Evolutionary conservation across 306 rosid species (phyloP).

Genomic region (Benincasa hispida): DNA sequence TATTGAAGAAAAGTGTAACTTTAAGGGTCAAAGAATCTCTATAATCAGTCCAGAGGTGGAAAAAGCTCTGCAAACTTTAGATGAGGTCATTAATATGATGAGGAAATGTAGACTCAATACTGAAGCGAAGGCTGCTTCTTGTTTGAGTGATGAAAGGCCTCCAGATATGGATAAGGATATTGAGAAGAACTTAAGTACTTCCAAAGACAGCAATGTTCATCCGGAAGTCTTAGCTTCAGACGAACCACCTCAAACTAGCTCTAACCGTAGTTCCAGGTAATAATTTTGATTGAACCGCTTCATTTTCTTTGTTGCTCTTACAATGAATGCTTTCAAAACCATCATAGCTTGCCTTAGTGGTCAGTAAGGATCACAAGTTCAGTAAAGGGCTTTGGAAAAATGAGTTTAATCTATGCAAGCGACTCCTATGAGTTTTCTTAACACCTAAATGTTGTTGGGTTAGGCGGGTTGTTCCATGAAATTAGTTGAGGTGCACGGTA

Average conservation of each 20-base stretch:
- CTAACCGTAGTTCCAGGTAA: slow-evolving; percentile 41
- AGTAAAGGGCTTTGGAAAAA: no score
- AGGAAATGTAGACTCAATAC: slow-evolving; percentile 30
- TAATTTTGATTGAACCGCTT: background rate
- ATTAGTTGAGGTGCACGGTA: no score
- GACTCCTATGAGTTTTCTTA: no score
- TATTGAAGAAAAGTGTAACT: slow-evolving; percentile 9
- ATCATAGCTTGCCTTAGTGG: no score
- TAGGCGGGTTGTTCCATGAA: no score
- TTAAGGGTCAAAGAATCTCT: slow-evolving; percentile 22
- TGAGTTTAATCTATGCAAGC: no score
- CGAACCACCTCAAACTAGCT: slow-evolving; percentile 15
- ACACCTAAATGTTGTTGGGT: no score
- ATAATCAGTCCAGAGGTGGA: slow-evolving; percentile 50
- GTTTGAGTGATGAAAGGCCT: slow-evolving; percentile 15
- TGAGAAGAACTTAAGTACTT: slow-evolving; percentile 16
- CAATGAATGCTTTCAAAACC: background rate
- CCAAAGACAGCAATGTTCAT: slow-evolving; percentile 11
- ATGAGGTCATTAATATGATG: slow-evolving; percentile 45
- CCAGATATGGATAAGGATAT: slow-evolving; percentile 15
- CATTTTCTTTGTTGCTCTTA: background rate
- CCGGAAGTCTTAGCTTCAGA: slow-evolving; percentile 14
- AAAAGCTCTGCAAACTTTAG: slow-evolving; percentile 66
- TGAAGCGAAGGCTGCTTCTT: slow-evolving; percentile 18
- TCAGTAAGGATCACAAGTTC: no score